Conservation (phyloP, 2,329 filamentous ascomycete genomes). For the Neoascochyta sp. region DNA sequence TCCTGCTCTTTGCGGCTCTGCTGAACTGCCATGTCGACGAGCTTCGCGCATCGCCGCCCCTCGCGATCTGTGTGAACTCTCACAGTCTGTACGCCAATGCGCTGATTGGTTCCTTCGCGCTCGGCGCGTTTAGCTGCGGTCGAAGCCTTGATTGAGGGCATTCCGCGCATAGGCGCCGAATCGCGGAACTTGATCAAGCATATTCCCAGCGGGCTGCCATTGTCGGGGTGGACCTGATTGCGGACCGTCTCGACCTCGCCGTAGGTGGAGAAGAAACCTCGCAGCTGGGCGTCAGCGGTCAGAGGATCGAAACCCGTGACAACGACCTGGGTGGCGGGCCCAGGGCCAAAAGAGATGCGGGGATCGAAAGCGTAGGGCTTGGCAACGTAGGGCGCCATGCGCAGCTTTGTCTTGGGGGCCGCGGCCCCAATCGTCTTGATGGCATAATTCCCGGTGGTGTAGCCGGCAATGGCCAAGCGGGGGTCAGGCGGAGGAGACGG, state of each 20-base stretch:
- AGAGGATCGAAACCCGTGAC: constrained; percentile 96
- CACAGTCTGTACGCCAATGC: constrained; percentile 73
- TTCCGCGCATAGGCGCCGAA: constrained; percentile 51
- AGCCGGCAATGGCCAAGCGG: constrained; percentile 65
- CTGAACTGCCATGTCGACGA: constrained; percentile 72
- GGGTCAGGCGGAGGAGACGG: constrained; percentile 77
- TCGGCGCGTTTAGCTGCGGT: constrained; percentile 80
- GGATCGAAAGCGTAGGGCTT: constrained; percentile 79
- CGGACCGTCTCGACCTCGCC: constrained; percentile 87
- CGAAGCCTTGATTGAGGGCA: constrained; percentile 60
- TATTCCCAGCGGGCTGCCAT: constrained; percentile 89
- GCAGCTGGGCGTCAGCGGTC: constrained; percentile 72
- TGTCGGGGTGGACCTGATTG: constrained; percentile 92
- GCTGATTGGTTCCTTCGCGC: constrained; percentile 69
- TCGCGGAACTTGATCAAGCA: constrained; percentile 89
- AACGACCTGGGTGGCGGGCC: constrained; percentile 84
- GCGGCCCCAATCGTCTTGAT: constrained; percentile 59
- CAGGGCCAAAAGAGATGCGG: constrained; percentile 79
- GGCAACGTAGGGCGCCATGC: constrained; percentile 71
- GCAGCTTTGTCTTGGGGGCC: constrained; percentile 61
- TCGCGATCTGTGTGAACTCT: constrained; percentile 87
- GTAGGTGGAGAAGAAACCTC: constrained; percentile 71
- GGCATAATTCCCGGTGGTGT: constrained; percentile 49
- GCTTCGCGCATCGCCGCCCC: constrained; percentile 72
- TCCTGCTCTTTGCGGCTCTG: constrained; percentile 62